Base-by-base conservation (phyloP, 148 eudicot genomes). In the Salicornia ramosissima region DNA sequence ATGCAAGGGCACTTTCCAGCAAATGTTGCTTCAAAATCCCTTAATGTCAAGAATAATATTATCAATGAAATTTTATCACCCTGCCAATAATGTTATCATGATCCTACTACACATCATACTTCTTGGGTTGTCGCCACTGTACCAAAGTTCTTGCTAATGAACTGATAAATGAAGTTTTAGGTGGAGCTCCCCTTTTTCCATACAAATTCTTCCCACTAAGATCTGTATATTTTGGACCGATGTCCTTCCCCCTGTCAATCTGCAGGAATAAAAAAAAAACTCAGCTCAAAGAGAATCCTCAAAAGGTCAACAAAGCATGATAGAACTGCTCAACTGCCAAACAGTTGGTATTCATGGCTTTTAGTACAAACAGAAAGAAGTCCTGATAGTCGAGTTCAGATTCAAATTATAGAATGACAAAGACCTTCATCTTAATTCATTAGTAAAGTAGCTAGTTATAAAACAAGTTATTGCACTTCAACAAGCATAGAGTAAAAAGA, bases 101-200 rank as follows among this genome's bases (percentile, higher is more conserved):
- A 54, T 68, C 49, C 86, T 90, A 88, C 86, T 90, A 88, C 65
- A 88, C 65, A 43, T 94, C 96, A 62, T 75, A 90, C 65, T 94
- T 94, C 79, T 87, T 94, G 18, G 98, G 98, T 42, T 88, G 92
- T 65, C 91, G 72, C 98, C 98, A 90, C 4, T 83, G 90, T 58
- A 81, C 82, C 75, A 90, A 39, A 69, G 53, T 85, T 86, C 83
- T 88, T 22, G 96, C 86, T 64, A 89, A 81, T 18, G 86, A 77
- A 75, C 82, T 75, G 57, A 88, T 76, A 40, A 90, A 77, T 26
- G 97, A 90, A 33, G 57, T 39, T 71, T 74, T 88, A 30, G 79
- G 82, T 50, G 75, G 88, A 72, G 82, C 77, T 71, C 89, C 92
- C 74, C 70, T 87, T 73, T 78, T 87, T 34, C 92, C 97, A 26